Evolutionary conservation across 176 grass and related monocot species (phyloP).

Genomic region (Cocos nucifera): DNA sequence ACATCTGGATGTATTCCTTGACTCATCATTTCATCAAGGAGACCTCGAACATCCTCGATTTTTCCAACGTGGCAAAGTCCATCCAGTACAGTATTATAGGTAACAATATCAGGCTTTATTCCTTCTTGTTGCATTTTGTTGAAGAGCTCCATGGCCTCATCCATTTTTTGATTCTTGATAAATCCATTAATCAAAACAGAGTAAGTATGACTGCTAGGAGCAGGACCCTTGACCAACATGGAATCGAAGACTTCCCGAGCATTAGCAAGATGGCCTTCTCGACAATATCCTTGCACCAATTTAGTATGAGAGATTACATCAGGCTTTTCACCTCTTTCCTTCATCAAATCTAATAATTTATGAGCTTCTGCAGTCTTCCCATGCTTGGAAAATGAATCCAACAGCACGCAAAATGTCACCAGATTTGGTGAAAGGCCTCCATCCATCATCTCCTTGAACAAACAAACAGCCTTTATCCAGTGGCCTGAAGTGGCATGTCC

Average conservation of each 20-base stretch:
- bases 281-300: constrained; percentile 14
- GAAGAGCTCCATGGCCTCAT: constrained; percentile 14
- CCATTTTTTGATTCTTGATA: constrained; percentile 7
- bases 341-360: too few relatives aligned
- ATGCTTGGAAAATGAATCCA: constrained; percentile 18
- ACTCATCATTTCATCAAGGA: too few relatives aligned
- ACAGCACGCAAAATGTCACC: background rate
- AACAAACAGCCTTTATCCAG: background rate
- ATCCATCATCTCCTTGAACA: constrained; percentile 23
- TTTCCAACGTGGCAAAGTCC: background rate
- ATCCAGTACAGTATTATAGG: background rate
- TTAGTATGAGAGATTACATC: background rate
- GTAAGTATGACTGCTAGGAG: background rate
- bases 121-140: constrained; percentile 8
- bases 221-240: constrained; percentile 12
- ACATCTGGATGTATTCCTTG: too few relatives aligned
- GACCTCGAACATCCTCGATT: too few relatives aligned
- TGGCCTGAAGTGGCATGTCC: background rate
- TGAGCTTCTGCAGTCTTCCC: background rate
- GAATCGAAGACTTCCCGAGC: constrained; percentile 1
- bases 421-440: background rate
- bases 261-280: background rate
- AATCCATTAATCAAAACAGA: background rate
- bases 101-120: background rate
- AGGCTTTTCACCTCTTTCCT: background rate